Base-by-base conservation (phyloP, 345 rosid genomes). In the Lumnitzera racemosa region DNA sequence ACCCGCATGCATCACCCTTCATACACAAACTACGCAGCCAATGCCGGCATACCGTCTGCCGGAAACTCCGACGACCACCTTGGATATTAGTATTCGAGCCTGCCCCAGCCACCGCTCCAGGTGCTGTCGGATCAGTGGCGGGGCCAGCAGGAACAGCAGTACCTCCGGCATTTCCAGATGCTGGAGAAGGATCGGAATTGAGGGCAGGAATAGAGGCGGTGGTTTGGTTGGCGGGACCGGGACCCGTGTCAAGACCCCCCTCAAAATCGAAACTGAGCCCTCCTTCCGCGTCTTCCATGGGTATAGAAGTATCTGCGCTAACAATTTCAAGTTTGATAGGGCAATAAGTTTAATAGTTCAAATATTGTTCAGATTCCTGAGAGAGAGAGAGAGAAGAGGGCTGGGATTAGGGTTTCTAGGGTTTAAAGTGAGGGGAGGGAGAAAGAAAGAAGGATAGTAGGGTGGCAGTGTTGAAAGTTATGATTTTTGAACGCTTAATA, bases 1-100 rank as follows among this genome's bases (percentile, higher is more conserved):
- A 95, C 47, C 96, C 98, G 64, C 96, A 95, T 63, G 92, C 96
- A 57, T 95, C 99, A 29, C 99, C 99, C 72, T 95, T 95, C 99
- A 90, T 90, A 66, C 99, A 95, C 36, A 95, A 86, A 64, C 99
- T 82, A 46, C 99, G 86, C 46, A 95, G 90, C 98, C 99, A 95
- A 78, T 95, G 99, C 69, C 96, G 81, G 70, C 99, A 95, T 9
- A 95, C 99, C 15, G 99, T 95, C 76, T 95, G 98, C 50, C 99
- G 78, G 81, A 85, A 95, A 76, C 99, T 95, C 76, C 96, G 58
- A 57, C 99, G 60, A 15, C 95, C 96, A 0, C 72, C 36, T 36
- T 36, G 43, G 43, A 9, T 9, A 9, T 36, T 36, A 36, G 10
- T 9, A 36, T 36, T 36, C 43, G 50, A 58, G 70, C 53, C 57